phyloP scores from a whole-genome alignment of 1,284 basidiomycete genomes.

The Fistulinella staudtii region DNA sequence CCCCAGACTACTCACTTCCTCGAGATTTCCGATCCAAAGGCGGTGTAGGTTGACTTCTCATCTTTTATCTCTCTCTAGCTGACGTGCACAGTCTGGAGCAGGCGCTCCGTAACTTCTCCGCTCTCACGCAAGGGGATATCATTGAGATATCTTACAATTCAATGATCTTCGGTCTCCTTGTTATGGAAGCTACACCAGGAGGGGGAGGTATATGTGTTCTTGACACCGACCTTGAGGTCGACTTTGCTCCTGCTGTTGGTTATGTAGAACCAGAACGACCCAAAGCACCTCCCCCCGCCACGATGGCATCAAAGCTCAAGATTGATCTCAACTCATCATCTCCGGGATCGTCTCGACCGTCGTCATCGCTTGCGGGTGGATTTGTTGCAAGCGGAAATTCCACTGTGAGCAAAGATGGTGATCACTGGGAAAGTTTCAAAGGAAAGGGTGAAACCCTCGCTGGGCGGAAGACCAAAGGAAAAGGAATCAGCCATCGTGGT shows the following conservation, averaged over 20 bases:
- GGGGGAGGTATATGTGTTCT: constrained; percentile 87
- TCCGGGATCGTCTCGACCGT: constrained; percentile 76
- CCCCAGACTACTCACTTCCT: constrained; percentile 95
- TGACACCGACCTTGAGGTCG: constrained; percentile 95
- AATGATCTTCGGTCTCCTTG: constrained; percentile 90
- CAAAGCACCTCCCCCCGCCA: constrained; percentile 76
- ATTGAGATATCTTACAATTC: constrained; percentile 91
- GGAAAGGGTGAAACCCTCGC: constrained; percentile 86
- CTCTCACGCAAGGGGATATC: constrained; percentile 85
- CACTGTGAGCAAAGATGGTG: constrained; percentile 66
- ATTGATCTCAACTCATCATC: constrained; percentile 86
- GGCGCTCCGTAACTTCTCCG: constrained; percentile 92
- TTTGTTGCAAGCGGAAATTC: constrained; percentile 52
- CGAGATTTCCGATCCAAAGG: constrained; percentile 93
- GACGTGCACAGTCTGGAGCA: constrained; percentile 69
- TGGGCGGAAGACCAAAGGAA: constrained; percentile 89
- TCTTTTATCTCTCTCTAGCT: constrained; percentile 1
- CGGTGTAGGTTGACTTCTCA: constrained; percentile 66
- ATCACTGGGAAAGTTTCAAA: constrained; percentile 90
- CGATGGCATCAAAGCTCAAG: constrained; percentile 97
- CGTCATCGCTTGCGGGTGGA: constrained; percentile 66
- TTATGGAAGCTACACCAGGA: constrained; percentile 92
- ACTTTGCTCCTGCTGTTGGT: constrained; percentile 73
- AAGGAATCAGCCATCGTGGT: constrained; percentile 80
- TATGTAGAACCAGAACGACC: constrained; percentile 90